Base-by-base conservation (phyloP, 2,329 filamentous ascomycete species). In the Thelonectria rubi region DNA sequence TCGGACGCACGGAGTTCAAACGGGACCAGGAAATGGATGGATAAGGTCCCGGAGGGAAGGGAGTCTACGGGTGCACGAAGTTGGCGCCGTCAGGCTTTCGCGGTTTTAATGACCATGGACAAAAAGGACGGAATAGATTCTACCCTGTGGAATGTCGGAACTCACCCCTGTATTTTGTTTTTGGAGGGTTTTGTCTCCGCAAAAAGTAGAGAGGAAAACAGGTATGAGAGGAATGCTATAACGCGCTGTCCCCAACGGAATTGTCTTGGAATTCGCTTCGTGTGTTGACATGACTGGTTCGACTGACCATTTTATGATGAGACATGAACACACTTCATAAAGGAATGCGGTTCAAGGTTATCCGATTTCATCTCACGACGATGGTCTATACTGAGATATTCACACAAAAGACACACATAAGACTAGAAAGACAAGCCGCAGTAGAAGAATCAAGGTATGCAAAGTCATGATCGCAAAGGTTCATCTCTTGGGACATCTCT, bases 1-100 rank as follows among this genome's bases (percentile, higher is more conserved):
- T 58, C 60, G 67, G 64, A 69, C 65, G 61, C 43, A 60, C 49
- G 69, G 69, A 71, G 69, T 71, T 71, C 63, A 58, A 63, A 59
- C 54, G 34, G 64, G 69, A 63, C 58, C 50, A 18, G 52, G 57
- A 56, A 63, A 55, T 17, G 66, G 62, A 50, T 63, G 30, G 34
- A 12, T 39, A 50, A 54, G 67, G 65, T 64, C 56, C 54, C 37
- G 52, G 37, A 49, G 58, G 67, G 53, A 45, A 68, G 65, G 57
- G 58, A 67, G 69, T 68, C 67, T 68, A 60, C 60, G 55, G 50
- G 42, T 42, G 49, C 55, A 58, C 37, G 54, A 37, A 57, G 53
- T 54, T 60, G 55, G 49, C 39, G 48, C 52, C 30, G 42, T 48
- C 55, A 66, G 63, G 53, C 66, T 64, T 64, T 49, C n/a, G 18